phyloP scores from a whole-genome alignment of 495 filamentous ascomycete species.

The Penicillium antarcticum region DNA sequence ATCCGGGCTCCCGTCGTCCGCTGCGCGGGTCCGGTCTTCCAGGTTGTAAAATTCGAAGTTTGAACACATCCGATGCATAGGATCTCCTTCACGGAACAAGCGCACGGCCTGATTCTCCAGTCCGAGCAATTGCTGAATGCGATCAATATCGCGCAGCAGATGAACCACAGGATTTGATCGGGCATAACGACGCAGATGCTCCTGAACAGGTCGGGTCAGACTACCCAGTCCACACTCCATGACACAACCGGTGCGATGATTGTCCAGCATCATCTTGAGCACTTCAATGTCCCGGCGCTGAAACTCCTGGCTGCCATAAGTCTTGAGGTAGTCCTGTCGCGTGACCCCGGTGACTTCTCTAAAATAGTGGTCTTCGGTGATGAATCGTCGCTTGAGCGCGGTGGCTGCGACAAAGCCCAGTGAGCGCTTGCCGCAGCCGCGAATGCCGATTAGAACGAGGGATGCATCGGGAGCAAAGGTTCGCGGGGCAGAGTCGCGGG shows the following conservation, averaged over 20 bases:
- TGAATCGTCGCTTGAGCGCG: conserved; percentile 66
- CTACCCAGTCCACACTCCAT: conserved; percentile 68
- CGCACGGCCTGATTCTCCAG: conserved; percentile 52
- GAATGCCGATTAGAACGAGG: conserved; percentile 72
- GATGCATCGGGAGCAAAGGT: conserved; percentile 63
- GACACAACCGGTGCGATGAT: conserved; percentile 60
- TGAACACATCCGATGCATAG: conserved; percentile 61
- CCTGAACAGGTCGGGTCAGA: conserved; percentile 55
- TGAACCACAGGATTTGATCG: conserved; percentile 72
- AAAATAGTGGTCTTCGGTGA: conserved; percentile 76
- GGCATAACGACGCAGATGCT: conserved; percentile 54
- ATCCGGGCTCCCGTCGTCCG: conserved; percentile 36
- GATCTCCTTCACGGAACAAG: conserved; percentile 50
- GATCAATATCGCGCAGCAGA: conserved; percentile 63
- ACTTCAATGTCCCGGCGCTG: conserved; percentile 63
- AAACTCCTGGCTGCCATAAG: conserved; percentile 62
- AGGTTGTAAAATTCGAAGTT: conserved; percentile 82
- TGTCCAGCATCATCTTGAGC: conserved; percentile 62
- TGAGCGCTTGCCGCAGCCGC: conserved; percentile 74
- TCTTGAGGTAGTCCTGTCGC: conserved; percentile 59
- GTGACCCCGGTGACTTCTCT: conserved; percentile 64
- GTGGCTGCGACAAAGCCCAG: conserved; percentile 77
- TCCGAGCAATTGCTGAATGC: conserved; percentile 62
- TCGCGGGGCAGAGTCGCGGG: conserved; percentile 46
- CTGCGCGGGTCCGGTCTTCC: conserved; percentile 39